A percentile compares a stretch with the other conserved stretches of the same genome.
phyloP scores from a whole-genome alignment of 495 filamentous ascomycete species.

The Neurospora sp. region DNA sequence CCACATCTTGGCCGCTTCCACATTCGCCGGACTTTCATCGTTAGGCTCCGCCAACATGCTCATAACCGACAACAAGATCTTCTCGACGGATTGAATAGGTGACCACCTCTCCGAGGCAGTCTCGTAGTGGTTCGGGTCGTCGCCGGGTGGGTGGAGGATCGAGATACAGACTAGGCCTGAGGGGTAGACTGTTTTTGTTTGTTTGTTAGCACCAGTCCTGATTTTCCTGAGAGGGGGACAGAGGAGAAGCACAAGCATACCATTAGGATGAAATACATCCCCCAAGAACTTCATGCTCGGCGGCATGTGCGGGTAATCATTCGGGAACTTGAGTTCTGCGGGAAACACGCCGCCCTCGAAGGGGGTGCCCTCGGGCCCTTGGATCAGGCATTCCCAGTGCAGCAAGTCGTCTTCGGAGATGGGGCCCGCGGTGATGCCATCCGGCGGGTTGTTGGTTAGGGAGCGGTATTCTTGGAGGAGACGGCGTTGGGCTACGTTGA shows the following conservation, averaged over 20 bases:
- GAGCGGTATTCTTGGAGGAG: conserved; percentile 95
- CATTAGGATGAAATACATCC: conserved; percentile 94
- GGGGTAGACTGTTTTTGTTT: conserved; percentile 64
- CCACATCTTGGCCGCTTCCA: conserved; percentile 99
- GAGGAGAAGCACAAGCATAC: conserved; percentile 15
- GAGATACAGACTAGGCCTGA: conserved; percentile 92
- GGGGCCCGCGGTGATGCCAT: conserved; percentile 92
- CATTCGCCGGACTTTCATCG: conserved; percentile 95
- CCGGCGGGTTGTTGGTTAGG: conserved; percentile 62
- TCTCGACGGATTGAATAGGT: conserved; percentile 94
- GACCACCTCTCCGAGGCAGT: conserved; percentile 92
- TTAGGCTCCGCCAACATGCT: conserved; percentile 98
- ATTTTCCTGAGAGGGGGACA: too few relatives aligned
- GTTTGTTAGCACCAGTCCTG: background rate
- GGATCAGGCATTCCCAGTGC: conserved; percentile 92
- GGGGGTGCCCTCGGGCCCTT: conserved; percentile 89
- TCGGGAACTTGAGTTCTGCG: conserved; percentile 88
- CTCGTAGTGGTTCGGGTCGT: conserved; percentile 98
- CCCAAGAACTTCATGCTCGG: conserved; percentile 91
- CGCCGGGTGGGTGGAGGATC: conserved; percentile 95
- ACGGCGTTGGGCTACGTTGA: conserved; percentile 73
- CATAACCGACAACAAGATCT: conserved; percentile 96
- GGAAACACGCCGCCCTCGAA: conserved; percentile 94
- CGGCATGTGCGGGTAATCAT: conserved; percentile 88
- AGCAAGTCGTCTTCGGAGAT: conserved; percentile 92